Base-by-base conservation (phyloP, 192 early-diverging fungal species). In the Coemansia sp. region DNA sequence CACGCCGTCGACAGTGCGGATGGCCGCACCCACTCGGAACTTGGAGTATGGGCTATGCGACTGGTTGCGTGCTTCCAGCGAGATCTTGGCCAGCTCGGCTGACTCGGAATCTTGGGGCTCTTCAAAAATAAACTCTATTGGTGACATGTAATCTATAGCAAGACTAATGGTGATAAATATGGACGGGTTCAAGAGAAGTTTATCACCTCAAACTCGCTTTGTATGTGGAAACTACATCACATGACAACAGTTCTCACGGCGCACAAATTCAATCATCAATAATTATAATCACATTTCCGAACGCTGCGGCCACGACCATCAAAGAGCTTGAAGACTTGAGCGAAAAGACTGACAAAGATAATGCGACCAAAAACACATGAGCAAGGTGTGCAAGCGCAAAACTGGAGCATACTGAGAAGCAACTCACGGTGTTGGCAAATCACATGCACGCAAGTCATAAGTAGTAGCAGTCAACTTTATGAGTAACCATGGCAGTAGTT, bases 341-440 rank as follows among this genome's bases (percentile, higher is more conserved):
- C 31, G 95, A 96, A 53, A 98, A 97, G 82, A 92, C 96, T 0
- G 98, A 98, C 62, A 65, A 90, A 8, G 98, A 99, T 48, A 99
- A 98, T 62, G 66, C 93, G n/a, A 94, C 94, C 26, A 95, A 92
- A 92, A 89, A 73, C 98, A 99, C 72, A 94, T 99, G 92, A 95
- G 98, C 23, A 84, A 74, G 37, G 95, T 98, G 18, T 74, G 98
- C 60, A 90, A 90, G 79, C 87, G 96, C 52, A 99, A 98, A 84
- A 88, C 97, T 70, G 25, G 86, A 90, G 78, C 79, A 89, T 71
- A 89, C 87, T 12, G 92, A 93, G 70, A 93, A 93, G 69, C 92
- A 93, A 86, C 15, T 91, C 87, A 1, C 70, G 59, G 62, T 63
- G 20, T 17, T 15, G n/a, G 31, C 20, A 4, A 17, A 57, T 15